Base-by-base conservation (phyloP, 495 filamentous ascomycete genomes). In the Aspergillus steynii region DNA sequence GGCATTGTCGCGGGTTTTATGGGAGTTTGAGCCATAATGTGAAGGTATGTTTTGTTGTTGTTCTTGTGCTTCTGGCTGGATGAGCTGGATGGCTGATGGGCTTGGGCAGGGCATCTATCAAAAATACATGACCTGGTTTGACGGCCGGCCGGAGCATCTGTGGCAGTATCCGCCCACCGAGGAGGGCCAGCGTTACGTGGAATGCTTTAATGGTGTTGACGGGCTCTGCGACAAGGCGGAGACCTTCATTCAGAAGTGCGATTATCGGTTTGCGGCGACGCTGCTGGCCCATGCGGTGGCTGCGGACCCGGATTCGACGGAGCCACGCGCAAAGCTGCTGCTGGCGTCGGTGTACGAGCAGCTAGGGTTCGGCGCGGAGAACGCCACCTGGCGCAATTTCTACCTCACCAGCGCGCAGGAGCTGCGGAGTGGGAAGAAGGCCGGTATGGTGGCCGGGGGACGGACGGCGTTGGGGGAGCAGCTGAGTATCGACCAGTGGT, bases 71-170 rank as follows among this genome's bases (percentile, higher is more conserved):
- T 20, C 20, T 20, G 20, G 20, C 20, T 20, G 20, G 20, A 20
- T 20, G 20, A 20, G 20, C 20, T 20, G 20, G 20, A 20, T 20
- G 20, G 20, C 31, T 34, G 9, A 34, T 34, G 31, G 5, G 20
- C 20, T 20, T 34, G 6, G 31, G 31, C 9, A 34, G 31, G 75
- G 61, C 32, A 74, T 78, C 47, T 78, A 78, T 55, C 61, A 76
- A 15, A 67, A 71, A n/a, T 78, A 78, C 55, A 69, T 70, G 61
- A 67, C 63, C 12, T 78, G 74, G 75, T 78, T 71, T 61, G 71
- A 78, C 60, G 72, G 75, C 0, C 68, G 71, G 42, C 68, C 75
- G 1, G 72, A 64, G 9, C 61, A 76, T 61, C 65, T 78, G 5
- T 78, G 75, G 75, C 62, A 75, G 51, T 58, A 71, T 45, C 63